phyloP scores from a whole-genome alignment of 768 basidiomycete species.

The Trichaptum fuscoviolaceum region DNA sequence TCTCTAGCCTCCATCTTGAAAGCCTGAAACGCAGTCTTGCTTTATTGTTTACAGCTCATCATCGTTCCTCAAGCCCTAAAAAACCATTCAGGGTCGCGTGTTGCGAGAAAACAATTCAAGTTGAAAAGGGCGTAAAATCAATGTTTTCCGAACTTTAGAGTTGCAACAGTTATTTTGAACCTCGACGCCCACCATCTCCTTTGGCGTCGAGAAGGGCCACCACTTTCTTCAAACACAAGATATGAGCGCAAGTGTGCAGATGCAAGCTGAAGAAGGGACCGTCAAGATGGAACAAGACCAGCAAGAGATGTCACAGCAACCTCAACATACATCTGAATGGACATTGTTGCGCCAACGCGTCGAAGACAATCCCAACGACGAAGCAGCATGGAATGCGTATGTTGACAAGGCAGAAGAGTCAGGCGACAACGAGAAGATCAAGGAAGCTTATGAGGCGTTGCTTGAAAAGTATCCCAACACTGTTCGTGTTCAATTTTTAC shows the following conservation, averaged over 20 bases:
- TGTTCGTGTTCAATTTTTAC: slow-evolving; percentile 48
- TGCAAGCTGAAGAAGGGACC: not conserved
- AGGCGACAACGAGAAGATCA: slow-evolving; percentile 75
- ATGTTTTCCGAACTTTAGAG: not conserved
- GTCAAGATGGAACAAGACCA: slow-evolving; percentile 4
- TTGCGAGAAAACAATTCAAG: too few relatives aligned
- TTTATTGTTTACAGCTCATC: too few relatives aligned
- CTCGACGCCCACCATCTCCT: not conserved
- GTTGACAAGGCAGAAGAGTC: slow-evolving; percentile 72
- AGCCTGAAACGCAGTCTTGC: too few relatives aligned
- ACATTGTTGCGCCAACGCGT: slow-evolving; percentile 57
- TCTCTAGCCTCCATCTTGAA: too few relatives aligned
- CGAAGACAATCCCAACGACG: slow-evolving; percentile 64
- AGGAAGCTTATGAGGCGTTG: slow-evolving; percentile 76
- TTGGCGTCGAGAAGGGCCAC: not conserved
- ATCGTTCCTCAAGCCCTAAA: too few relatives aligned
- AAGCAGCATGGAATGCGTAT: slow-evolving; percentile 73
- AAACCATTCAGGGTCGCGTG: too few relatives aligned
- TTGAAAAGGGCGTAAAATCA: too few relatives aligned
- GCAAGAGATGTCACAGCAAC: slow-evolving; percentile 8
- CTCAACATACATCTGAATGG: slow-evolving; percentile 54
- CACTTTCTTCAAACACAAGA: not conserved
- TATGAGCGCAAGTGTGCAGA: not conserved
- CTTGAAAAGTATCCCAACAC: slow-evolving; percentile 88
- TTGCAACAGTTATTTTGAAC: not conserved